Evolutionary conservation across 148 eudicot genomes (phyloP).

Genomic region (Silene latifolia): DNA sequence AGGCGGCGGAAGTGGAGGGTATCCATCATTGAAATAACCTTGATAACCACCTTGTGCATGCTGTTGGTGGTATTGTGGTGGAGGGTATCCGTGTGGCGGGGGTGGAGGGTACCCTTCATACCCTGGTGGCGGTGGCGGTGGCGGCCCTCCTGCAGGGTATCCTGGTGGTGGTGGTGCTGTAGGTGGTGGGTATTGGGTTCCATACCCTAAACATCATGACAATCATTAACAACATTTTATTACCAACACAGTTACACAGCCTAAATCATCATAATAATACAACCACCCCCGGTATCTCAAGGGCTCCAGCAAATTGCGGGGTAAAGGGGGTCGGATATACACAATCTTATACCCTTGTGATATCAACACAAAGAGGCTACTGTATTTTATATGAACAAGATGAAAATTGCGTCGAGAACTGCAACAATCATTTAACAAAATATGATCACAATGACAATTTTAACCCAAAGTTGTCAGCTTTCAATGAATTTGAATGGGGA

Average conservation of each 20-base stretch:
- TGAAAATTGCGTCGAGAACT: no score
- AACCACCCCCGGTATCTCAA: no score
- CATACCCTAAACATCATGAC: conserved; percentile 26
- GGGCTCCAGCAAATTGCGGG: no score
- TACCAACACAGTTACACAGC: no score
- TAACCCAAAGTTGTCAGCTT: neutral
- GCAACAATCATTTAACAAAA: neutral
- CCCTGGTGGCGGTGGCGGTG: conserved; percentile 16
- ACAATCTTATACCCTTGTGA: no score
- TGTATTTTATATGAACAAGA: no score
- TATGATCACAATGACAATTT: neutral
- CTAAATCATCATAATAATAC: no score
- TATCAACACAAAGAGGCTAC: no score
- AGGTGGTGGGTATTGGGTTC: conserved; percentile 45
- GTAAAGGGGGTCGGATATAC: no score
- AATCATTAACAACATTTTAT: neutral
- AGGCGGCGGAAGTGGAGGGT: conserved; percentile 51
- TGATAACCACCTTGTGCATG: conserved; percentile 39
- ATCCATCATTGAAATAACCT: conserved; percentile 58
- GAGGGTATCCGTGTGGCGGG: conserved; percentile 27
- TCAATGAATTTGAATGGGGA: no score
- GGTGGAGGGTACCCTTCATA: conserved; percentile 39
- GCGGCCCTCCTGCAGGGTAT: neutral
- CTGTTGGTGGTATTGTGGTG: conserved; percentile 40
- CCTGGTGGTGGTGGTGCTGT: conserved; percentile 36